These are phyloP conservation scores for Chalciporus chontae DNA, from an alignment of 768 basidiomycete genomes.

Conservation along the genomic window DNA sequence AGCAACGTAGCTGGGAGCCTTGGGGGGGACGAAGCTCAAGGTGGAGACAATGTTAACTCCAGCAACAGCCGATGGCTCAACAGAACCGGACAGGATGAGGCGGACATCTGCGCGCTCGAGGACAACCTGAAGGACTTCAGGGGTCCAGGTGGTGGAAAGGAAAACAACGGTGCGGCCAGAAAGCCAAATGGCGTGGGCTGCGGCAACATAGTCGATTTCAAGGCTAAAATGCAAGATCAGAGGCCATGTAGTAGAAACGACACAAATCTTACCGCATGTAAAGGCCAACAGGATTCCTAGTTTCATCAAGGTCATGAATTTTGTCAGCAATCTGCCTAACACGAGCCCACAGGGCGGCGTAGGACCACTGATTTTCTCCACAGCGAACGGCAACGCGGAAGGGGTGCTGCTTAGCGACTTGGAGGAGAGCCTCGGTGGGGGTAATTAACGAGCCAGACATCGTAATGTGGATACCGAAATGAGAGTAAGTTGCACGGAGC, in stretches of 20 bases:
- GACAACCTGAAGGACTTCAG: constrained; percentile 18
- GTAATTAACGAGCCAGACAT: constrained; percentile 20
- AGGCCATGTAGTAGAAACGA: too few species aligned
- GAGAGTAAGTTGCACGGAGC: not conserved
- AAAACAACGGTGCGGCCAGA: constrained; percentile 28
- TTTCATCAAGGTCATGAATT: constrained; percentile 22
- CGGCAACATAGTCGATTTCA: constrained; percentile 28
- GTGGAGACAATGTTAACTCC: constrained; percentile 20
- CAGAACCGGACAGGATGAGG: constrained; percentile 22
- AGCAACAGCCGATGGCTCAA: constrained; percentile 7
- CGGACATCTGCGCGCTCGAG: constrained; percentile 20
- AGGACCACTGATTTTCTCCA: constrained; percentile 24
- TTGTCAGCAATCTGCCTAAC: constrained; percentile 23
- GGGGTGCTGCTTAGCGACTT: constrained; percentile 29
- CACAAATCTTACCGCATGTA: constrained; percentile 3
- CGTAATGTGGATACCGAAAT: not conserved
- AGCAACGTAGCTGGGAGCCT: constrained; percentile 9
- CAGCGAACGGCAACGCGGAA: constrained; percentile 17
- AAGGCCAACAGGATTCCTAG: constrained; percentile 25
- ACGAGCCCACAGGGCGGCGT: constrained; percentile 27
- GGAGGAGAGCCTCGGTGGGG: constrained; percentile 29
- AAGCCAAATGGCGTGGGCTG: constrained; percentile 28
- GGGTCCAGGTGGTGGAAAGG: constrained; percentile 24
- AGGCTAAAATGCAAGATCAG: constrained; percentile 12
- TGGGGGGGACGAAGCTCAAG: constrained; percentile 10